Evolutionary conservation across 371 early-diverging fungal genomes (phyloP), one percentile per base, ranked within the genome.

Genomic region (Rhizopus sp.): DNA sequence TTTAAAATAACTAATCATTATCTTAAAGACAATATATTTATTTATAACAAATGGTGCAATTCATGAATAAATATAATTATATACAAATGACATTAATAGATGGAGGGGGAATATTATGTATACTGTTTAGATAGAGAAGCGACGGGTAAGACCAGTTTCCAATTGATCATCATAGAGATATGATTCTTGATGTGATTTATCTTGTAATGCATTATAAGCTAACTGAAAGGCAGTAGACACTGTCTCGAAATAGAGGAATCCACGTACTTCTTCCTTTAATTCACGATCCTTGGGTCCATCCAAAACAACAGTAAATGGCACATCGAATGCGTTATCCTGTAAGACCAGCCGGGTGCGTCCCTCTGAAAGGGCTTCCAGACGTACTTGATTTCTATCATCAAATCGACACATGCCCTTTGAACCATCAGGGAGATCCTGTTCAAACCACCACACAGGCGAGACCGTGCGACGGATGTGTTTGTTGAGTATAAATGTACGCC

Each of bases 391-490:
- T 58, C 64, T 72, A 46, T 70, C 58, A 46, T 77, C 77, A 49
- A 77, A 77, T 30, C 73, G 47, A 47, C 67, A 70, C 77, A 77
- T 77, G 23, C 73, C 73, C 52, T 77, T 77, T 15, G 63, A 42
- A 13, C 77, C 77, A 54, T 73, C 69, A 8, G 53, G 32, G 8
- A 51, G 55, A n/a, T 77, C 77, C 50, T 77, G 71, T 48, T 77
- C 77, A 60, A 57, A 77, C 77, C 77, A 77, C 77, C 77, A 77
- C 3, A 63, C 65, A 46, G 77, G 77, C 13, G 71, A 64, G 7
- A 73, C 58, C 3, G 62, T 62, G 13, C 77, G 66, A 6, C 71
- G 77, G 4, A 77, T 48, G 13, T 59, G 59, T 12, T 73, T 64
- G 50, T 70, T 56, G 5, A 67, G 32, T 40, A 61, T 60, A 44